These are phyloP conservation scores for Colletotrichum godetiae DNA, from an alignment of 2,329 filamentous ascomycete genomes.

Conservation along the genomic window DNA sequence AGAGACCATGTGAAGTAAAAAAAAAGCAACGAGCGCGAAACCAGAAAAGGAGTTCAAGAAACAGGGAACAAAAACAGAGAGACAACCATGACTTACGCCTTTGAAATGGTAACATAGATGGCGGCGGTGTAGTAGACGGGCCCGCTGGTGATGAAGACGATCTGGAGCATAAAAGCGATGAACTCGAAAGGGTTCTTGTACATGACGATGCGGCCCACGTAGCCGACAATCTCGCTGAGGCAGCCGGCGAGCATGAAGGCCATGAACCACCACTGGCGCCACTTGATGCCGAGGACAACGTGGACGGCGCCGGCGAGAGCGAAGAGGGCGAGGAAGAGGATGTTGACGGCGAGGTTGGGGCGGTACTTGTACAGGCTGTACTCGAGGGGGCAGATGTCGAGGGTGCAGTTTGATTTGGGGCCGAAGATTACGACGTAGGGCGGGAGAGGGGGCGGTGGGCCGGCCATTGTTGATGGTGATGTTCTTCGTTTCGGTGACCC, in stretches of 20 bases:
- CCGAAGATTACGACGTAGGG: conserved; percentile 51
- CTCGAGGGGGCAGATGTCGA: conserved; percentile 58
- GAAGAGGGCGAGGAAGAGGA: conserved; percentile 55
- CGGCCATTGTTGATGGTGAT: conserved; percentile 37
- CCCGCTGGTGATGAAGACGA: conserved; percentile 66
- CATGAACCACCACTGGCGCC: conserved; percentile 61
- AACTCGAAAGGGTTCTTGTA: conserved; percentile 69
- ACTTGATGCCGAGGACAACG: conserved; percentile 55
- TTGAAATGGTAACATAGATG: conserved; percentile 72
- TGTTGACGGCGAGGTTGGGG: conserved; percentile 55
- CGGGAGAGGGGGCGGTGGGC: conserved; percentile 27
- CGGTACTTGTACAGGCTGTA: conserved; percentile 59
- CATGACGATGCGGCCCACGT: conserved; percentile 68
- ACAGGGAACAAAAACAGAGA: neutral
- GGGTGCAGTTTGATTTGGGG: conserved; percentile 60
- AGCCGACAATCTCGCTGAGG: conserved; percentile 69
- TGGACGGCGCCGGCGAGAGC: conserved; percentile 61
- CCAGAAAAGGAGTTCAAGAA: neutral
- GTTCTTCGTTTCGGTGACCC: neutral
- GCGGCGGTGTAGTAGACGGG: conserved; percentile 66
- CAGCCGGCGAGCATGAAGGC: conserved; percentile 66
- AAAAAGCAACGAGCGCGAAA: neutral
- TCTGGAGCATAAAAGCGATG: conserved; percentile 73
- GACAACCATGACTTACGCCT: conserved; percentile 43
- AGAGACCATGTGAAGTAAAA: neutral